Conservation (phyloP, 306 rosid species). For the Corylus americana region DNA sequence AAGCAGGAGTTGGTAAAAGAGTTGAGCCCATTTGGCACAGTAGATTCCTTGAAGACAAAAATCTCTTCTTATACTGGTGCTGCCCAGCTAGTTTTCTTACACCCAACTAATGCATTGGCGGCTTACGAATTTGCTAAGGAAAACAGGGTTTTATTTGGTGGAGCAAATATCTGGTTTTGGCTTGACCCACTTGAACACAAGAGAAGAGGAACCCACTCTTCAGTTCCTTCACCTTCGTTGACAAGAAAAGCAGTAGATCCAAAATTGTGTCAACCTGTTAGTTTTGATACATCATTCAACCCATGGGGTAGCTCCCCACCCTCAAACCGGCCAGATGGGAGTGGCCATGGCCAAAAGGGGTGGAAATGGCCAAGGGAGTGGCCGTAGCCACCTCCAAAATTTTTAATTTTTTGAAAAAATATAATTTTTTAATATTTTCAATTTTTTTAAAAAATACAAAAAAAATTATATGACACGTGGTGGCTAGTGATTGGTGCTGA, state of each 20-base stretch:
- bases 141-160: slow-evolving; percentile 32
- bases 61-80: slow-evolving; percentile 19
- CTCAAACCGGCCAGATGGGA: too few relatives aligned
- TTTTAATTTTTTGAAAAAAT: too few relatives aligned
- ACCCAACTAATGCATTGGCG: slow-evolving; percentile 33
- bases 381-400: too few relatives aligned
- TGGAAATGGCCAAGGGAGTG: too few relatives aligned
- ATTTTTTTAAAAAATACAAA: too few relatives aligned
- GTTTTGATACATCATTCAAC: slow-evolving; percentile 27
- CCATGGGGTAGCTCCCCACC: too few relatives aligned
- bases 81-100: slow-evolving; percentile 36
- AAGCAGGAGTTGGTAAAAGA: slow-evolving; percentile 33
- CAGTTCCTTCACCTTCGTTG: not conserved
- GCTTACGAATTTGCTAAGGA: slow-evolving; percentile 39
- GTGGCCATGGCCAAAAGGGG: too few relatives aligned
- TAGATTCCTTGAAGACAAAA: slow-evolving; percentile 37
- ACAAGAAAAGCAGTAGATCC: not conserved
- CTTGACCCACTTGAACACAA: slow-evolving; percentile 33
- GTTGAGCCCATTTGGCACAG: slow-evolving; percentile 41
- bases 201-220: slow-evolving; percentile 22
- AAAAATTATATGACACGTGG: too few relatives aligned
- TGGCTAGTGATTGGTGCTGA: too few relatives aligned
- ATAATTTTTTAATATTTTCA: too few relatives aligned
- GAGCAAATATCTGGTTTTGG: slow-evolving; percentile 40
- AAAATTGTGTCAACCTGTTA: not conserved